phyloP scores from a whole-genome alignment of 192 early-diverging fungal genomes.

The Backusella tuberculispora region DNA sequence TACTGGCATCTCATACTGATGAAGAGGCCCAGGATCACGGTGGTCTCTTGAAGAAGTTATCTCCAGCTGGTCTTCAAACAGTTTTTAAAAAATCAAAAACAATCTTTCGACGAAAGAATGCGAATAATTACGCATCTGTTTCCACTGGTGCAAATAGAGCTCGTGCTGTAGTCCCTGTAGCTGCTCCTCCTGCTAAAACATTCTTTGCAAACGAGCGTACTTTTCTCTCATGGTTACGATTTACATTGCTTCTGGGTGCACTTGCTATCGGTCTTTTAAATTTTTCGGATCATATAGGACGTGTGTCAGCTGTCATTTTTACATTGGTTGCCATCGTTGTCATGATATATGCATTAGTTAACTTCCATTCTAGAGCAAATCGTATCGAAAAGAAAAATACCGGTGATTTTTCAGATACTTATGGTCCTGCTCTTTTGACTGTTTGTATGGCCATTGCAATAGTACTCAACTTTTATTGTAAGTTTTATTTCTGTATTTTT shows the following conservation, averaged over 20 bases:
- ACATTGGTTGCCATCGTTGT: slow-evolving; percentile 68
- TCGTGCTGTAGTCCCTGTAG: slow-evolving; percentile 62
- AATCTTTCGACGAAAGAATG: slow-evolving; percentile 11
- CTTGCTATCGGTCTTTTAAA: slow-evolving; percentile 76
- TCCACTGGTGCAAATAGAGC: slow-evolving; percentile 46
- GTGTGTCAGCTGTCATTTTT: slow-evolving; percentile 69
- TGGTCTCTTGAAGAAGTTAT: slow-evolving; percentile 27
- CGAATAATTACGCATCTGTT: not conserved
- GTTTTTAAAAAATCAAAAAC: slow-evolving; percentile 34
- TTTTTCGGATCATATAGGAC: slow-evolving; percentile 73
- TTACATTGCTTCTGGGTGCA: slow-evolving; percentile 70
- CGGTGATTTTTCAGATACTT: slow-evolving; percentile 77
- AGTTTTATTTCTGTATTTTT: no score
- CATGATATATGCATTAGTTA: slow-evolving; percentile 76
- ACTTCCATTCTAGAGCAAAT: slow-evolving; percentile 76
- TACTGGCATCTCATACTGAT: slow-evolving; percentile 3
- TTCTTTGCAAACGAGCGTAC: slow-evolving; percentile 95
- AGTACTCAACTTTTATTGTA: slow-evolving; percentile 74
- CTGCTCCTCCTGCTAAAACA: slow-evolving; percentile 78
- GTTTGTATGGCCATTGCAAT: slow-evolving; percentile 64
- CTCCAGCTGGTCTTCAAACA: slow-evolving; percentile 34
- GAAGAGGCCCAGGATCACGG: slow-evolving; percentile 4
- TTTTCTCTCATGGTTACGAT: slow-evolving; percentile 85
- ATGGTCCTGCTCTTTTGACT: slow-evolving; percentile 72
- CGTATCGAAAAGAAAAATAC: slow-evolving; percentile 64